A percentile compares a stretch with the other conserved stretches of the same genome.
phyloP scores from a whole-genome alignment of 1,284 basidiomycete genomes.

The Cutaneotrichosporon dermatis region DNA sequence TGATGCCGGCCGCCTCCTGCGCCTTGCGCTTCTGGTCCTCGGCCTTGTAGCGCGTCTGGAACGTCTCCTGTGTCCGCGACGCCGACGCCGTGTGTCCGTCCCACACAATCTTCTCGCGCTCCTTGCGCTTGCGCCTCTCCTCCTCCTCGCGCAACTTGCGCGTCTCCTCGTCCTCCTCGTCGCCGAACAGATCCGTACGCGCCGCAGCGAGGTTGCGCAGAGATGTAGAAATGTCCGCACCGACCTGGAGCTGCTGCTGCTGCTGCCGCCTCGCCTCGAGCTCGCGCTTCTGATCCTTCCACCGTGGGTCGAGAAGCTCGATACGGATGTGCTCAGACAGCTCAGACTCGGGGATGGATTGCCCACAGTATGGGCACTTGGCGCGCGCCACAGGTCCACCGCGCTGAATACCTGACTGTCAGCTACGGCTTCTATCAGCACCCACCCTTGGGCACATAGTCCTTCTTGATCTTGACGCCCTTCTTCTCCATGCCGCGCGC shows the following conservation, averaged over 20 bases:
- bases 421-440: not conserved
- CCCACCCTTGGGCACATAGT: slow-evolving; percentile 91
- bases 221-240: slow-evolving; percentile 86
- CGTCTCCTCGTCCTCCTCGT: slow-evolving; percentile 72
- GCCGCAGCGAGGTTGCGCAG: slow-evolving; percentile 84
- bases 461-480: slow-evolving; percentile 93
- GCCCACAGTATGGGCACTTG: slow-evolving; percentile 87
- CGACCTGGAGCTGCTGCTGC: slow-evolving; percentile 70
- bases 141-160: slow-evolving; percentile 79
- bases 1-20: slow-evolving; percentile 63
- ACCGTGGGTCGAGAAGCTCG: slow-evolving; percentile 92
- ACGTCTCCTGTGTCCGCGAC: slow-evolving; percentile 79
- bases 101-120: slow-evolving; percentile 89
- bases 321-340: slow-evolving; percentile 97
- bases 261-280: slow-evolving; percentile 85
- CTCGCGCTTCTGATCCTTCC: slow-evolving; percentile 88
- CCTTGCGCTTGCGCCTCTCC: slow-evolving; percentile 68
- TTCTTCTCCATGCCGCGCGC: slow-evolving; percentile 67
- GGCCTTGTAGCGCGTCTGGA: slow-evolving; percentile 81
- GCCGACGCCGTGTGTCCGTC: slow-evolving; percentile 91
- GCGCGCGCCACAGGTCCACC: slow-evolving; percentile 63
- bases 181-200: slow-evolving; percentile 91
- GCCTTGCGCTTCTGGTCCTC: slow-evolving; percentile 94
- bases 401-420: slow-evolving; percentile 58
- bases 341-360: slow-evolving; percentile 90